These are phyloP conservation scores for Cladorrhinum sp. DNA, from an alignment of 2,329 filamentous ascomycete genomes.

Conservation along the genomic window DNA sequence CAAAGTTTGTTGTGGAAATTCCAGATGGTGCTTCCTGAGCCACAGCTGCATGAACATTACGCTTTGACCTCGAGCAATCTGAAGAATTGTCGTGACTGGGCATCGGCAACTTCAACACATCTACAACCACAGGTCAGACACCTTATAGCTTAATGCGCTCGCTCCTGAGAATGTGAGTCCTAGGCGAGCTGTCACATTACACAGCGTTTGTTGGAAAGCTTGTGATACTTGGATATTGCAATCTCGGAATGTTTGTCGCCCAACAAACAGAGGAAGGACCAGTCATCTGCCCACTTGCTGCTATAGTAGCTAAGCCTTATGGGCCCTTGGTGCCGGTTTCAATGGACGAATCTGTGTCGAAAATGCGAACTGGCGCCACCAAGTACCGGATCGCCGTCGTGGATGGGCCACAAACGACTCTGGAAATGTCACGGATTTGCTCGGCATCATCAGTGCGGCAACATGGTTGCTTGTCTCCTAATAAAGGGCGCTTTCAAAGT, in stretches of 20 bases:
- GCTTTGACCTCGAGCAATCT: slow-evolving; percentile 19
- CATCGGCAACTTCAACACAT: neutral
- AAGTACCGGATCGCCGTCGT: slow-evolving; percentile 18
- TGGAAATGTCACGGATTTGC: slow-evolving; percentile 16
- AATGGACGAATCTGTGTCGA: slow-evolving; percentile 5
- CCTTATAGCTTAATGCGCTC: slow-evolving; percentile 2
- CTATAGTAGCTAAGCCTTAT: slow-evolving; percentile 20
- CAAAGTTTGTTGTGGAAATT: slow-evolving; percentile 6
- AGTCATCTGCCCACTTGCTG: slow-evolving; percentile 20
- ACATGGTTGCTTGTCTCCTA: slow-evolving; percentile 13
- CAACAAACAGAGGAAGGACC: neutral
- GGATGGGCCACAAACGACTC: slow-evolving; percentile 7
- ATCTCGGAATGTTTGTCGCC: slow-evolving; percentile 12
- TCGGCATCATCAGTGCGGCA: slow-evolving; percentile 26
- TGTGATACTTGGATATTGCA: slow-evolving; percentile 7
- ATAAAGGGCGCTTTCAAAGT: slow-evolving; percentile 9
- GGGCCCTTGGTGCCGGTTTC: neutral
- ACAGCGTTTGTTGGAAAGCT: neutral
- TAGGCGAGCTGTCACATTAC: neutral
- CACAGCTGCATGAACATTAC: slow-evolving; percentile 18
- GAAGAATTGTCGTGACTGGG: neutral
- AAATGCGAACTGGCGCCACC: slow-evolving; percentile 11
- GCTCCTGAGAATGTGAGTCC: neutral
- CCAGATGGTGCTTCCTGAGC: slow-evolving; percentile 15
- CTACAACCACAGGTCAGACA: neutral